Percentiles rank a stretch among this genome's conserved stretches.
These are phyloP conservation scores for Skeletonema tropicum DNA, from an alignment of 108 stramenopile species.

Conservation along the genomic window DNA sequence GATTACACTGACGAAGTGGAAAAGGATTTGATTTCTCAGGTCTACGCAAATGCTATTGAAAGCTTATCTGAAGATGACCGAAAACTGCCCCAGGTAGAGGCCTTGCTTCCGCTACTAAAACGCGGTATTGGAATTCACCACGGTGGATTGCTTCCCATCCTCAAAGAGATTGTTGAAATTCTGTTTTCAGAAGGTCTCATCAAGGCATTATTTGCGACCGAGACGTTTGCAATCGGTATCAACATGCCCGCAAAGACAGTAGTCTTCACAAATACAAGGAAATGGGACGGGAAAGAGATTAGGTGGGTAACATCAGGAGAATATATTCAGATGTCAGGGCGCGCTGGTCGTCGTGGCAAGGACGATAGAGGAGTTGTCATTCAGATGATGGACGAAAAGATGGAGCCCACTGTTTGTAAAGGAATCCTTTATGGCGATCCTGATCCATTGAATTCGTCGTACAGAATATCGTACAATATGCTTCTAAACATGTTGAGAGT, in stretches of 20 bases:
- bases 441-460: slow-evolving; percentile 95
- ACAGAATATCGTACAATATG: slow-evolving; percentile 99
- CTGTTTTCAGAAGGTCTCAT: slow-evolving; percentile 97
- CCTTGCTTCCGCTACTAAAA: slow-evolving; percentile 94
- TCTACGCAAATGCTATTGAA: slow-evolving; percentile 96
- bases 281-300: slow-evolving; percentile 96
- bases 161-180: slow-evolving; percentile 99
- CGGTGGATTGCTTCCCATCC: slow-evolving; percentile 98
- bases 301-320: slow-evolving; percentile 92
- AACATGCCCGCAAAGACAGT: slow-evolving; percentile 99
- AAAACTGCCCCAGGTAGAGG: slow-evolving; percentile 94
- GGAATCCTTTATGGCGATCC: slow-evolving; percentile 94
- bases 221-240: slow-evolving; percentile 99
- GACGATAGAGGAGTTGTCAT: slow-evolving; percentile 99
- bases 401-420: slow-evolving; percentile 97
- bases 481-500: slow-evolving; percentile 98
- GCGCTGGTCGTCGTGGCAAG: slow-evolving; percentile 98
- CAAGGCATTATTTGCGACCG: slow-evolving; percentile 98
- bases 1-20: slow-evolving; percentile 98
- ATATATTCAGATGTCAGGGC: slow-evolving; percentile 98
- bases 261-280: slow-evolving; percentile 96
- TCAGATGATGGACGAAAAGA: slow-evolving; percentile 99
- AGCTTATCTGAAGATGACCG: slow-evolving; percentile 95
- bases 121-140: slow-evolving; percentile 99
- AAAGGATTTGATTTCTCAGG: slow-evolving; percentile 93